These are phyloP conservation scores for Fusarium tupiense DNA, from an alignment of 2,329 filamentous ascomycete species.

Conservation along the genomic window DNA sequence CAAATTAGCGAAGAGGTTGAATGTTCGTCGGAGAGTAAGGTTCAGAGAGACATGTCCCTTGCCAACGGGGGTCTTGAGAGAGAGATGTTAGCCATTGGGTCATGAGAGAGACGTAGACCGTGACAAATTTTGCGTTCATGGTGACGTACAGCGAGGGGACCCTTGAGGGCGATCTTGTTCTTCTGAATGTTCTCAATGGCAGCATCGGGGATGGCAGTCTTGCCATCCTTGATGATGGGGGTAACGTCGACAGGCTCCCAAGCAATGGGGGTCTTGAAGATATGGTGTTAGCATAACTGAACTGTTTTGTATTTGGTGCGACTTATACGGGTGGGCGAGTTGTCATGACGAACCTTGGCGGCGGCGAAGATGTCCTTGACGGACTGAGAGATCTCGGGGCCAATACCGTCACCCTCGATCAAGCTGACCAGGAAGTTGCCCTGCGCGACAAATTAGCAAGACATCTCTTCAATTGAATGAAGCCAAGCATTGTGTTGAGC, in stretches of 20 bases:
- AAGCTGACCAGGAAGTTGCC: constrained; percentile 96
- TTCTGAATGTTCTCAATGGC: constrained; percentile 92
- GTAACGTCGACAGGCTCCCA: constrained; percentile 99
- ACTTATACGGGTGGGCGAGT: constrained; percentile 7
- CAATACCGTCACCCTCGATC: constrained; percentile 99
- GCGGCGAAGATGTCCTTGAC: constrained; percentile 99
- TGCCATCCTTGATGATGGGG: constrained; percentile 91
- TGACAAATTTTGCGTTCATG: constrained; percentile 14
- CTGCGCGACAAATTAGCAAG: constrained; percentile 57
- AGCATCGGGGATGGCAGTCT: constrained; percentile 91
- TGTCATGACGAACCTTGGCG: constrained; percentile 74
- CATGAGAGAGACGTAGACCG: constrained; percentile 3
- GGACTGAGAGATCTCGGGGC: constrained; percentile 95
- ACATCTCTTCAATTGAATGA: constrained; percentile 22
- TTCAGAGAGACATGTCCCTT: constrained; percentile 99
- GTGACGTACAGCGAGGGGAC: constrained; percentile 85
- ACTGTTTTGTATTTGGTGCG: not conserved
- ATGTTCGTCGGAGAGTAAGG: constrained; percentile 96
- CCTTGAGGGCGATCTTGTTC: constrained; percentile 98
- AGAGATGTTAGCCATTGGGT: constrained; percentile 22
- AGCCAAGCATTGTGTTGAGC: constrained; percentile 28
- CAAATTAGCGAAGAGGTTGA: constrained; percentile 99
- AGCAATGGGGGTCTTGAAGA: constrained; percentile 79
- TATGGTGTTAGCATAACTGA: constrained; percentile 38
- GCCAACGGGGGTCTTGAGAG: constrained; percentile 83